A percentile compares a stretch with the other conserved stretches of the same genome.
phyloP scores from a whole-genome alignment of 305 asterid genomes.

The Petunia hybrid region DNA sequence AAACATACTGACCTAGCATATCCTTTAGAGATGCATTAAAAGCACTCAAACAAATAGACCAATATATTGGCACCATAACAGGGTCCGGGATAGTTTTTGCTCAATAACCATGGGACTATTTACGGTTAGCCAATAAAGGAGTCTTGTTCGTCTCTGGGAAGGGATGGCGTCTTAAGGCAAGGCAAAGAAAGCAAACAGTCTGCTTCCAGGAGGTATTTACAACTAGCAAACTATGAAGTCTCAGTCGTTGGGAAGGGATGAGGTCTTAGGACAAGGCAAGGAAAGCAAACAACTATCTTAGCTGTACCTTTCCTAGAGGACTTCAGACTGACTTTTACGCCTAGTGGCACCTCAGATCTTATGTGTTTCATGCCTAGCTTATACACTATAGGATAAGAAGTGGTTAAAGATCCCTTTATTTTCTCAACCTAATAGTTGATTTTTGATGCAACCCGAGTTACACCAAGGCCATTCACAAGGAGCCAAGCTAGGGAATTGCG shows the following conservation, averaged over 20 bases:
- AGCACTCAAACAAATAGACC: slow-evolving; percentile 9
- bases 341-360: background rate
- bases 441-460: background rate
- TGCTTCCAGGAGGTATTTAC: background rate
- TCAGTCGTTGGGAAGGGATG: background rate
- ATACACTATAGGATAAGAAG: background rate
- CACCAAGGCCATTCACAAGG: too few species aligned
- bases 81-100: background rate
- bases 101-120: slow-evolving; percentile 6
- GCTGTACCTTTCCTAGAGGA: background rate
- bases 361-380: background rate
- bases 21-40: background rate
- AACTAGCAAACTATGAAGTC: background rate
- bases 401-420: background rate
- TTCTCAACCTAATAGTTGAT: background rate
- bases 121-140: background rate
- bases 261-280: background rate
- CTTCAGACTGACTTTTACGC: background rate
- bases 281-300: background rate
- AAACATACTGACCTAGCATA: background rate
- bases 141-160: background rate
- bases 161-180: background rate
- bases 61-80: background rate
- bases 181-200: background rate
- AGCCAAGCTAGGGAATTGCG: too few species aligned